Conservation (phyloP, 257 asterid species). For the Voacanga thouarsii region DNA sequence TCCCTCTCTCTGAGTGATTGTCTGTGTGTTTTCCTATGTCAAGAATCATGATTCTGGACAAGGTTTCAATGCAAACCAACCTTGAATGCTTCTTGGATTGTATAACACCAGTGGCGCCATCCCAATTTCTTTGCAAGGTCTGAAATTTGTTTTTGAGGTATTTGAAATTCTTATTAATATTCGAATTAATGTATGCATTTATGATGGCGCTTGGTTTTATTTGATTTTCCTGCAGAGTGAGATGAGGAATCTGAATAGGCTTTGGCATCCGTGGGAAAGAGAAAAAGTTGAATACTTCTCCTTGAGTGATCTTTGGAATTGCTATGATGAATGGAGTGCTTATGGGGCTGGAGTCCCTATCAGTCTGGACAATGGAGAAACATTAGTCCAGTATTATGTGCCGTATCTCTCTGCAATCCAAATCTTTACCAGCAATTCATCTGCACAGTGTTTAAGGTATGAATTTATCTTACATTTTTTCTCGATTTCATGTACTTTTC, state of each 20-base stretch:
- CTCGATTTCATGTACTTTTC: neutral
- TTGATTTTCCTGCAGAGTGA: constrained; percentile 47
- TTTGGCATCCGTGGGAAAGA: constrained; percentile 96
- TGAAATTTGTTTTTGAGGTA: neutral
- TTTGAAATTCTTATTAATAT: neutral
- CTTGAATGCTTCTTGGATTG: constrained; percentile 43
- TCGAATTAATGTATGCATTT: neutral
- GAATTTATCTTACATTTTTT: neutral
- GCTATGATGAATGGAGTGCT: constrained; percentile 90
- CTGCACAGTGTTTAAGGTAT: constrained; percentile 68
- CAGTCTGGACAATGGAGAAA: constrained; percentile 58
- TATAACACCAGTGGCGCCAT: constrained; percentile 39
- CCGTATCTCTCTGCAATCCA: constrained; percentile 97
- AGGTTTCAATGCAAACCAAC: constrained; percentile 41
- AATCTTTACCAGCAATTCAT: constrained; percentile 78
- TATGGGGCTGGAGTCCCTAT: constrained; percentile 93
- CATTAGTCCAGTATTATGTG: constrained; percentile 71
- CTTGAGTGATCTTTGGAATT: constrained; percentile 82
- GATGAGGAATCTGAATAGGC: constrained; percentile 70
- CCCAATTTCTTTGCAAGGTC: constrained; percentile 46
- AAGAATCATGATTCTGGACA: constrained; percentile 32
- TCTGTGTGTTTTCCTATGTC: neutral
- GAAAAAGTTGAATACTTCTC: constrained; percentile 79
- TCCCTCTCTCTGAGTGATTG: constrained; percentile 12
- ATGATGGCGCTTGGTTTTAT: neutral